phyloP scores from a whole-genome alignment of 2,329 filamentous ascomycete species.

The Monosporascus sp. region DNA sequence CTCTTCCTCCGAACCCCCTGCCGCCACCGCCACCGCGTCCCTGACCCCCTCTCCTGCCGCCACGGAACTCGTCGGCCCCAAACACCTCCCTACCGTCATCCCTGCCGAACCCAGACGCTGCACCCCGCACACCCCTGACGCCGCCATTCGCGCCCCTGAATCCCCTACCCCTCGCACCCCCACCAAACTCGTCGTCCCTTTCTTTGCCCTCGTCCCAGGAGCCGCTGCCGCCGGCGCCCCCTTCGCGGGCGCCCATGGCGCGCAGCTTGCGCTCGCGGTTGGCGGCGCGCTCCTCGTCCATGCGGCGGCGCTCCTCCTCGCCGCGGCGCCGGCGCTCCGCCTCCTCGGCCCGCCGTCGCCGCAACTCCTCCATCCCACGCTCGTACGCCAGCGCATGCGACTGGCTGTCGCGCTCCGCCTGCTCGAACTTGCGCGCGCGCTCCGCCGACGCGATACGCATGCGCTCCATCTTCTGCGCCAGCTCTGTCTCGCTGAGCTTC shows the following conservation, averaged over 20 bases:
- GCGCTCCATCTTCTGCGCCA: conserved; percentile 54
- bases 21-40: conserved; percentile 28
- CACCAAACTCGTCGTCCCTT: conserved; percentile 25
- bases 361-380: conserved; percentile 50
- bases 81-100: conserved; percentile 19
- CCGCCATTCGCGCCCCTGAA: conserved; percentile 36
- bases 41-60: conserved; percentile 12
- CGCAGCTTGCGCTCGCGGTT: conserved; percentile 58
- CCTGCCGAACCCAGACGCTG: conserved; percentile 26
- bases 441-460: conserved; percentile 55
- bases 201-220: conserved; percentile 57
- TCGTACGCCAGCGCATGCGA: conserved; percentile 50
- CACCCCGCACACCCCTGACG: conserved; percentile 36
- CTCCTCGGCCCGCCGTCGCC: conserved; percentile 45
- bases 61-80: conserved; percentile 25
- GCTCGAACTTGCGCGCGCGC: conserved; percentile 53
- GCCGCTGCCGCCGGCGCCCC: conserved; percentile 37
- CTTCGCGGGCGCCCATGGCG: conserved; percentile 48
- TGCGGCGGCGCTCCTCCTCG: conserved; percentile 45
- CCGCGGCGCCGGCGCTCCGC: conserved; percentile 45
- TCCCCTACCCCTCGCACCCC: conserved; percentile 30
- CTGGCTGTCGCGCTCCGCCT: conserved; percentile 51
- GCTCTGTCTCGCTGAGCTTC: conserved; percentile 54
- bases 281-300: conserved; percentile 55
- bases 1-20: conserved; percentile 15